Conservation (phyloP, 1,284 basidiomycete species). For the Rhodotorula sp. region DNA sequence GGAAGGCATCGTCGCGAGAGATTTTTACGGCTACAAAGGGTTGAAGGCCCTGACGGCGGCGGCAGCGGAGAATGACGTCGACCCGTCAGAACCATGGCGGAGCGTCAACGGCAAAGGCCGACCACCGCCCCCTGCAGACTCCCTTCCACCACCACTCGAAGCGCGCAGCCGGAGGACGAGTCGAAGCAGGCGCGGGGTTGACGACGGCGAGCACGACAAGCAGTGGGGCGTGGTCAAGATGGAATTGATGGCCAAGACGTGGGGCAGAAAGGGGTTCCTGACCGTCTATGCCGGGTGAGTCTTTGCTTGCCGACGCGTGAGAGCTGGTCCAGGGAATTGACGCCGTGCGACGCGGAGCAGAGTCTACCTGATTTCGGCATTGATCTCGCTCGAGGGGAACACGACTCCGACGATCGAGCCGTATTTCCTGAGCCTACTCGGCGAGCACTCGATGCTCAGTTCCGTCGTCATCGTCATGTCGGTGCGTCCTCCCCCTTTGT, state of each 20-base stretch:
- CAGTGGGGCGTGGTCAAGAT: constrained; percentile 40
- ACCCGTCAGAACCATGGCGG: constrained; percentile 1
- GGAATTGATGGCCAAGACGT: constrained; percentile 36
- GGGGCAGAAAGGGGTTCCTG: constrained; percentile 32
- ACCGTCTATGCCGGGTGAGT: constrained; percentile 37
- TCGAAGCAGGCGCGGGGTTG: too few species aligned
- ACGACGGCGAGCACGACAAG: constrained; percentile 22
- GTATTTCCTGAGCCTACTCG: constrained; percentile 45
- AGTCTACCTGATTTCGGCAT: constrained; percentile 38
- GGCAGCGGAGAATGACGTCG: not conserved
- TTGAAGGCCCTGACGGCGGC: not conserved
- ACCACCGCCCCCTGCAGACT: not conserved
- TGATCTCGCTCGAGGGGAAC: constrained; percentile 44
- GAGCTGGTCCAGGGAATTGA: too few species aligned
- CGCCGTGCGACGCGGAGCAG: constrained; percentile 14
- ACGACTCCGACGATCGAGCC: constrained; percentile 46
- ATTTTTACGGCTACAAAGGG: not conserved
- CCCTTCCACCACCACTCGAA: too few species aligned
- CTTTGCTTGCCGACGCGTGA: too few species aligned
- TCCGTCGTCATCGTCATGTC: constrained; percentile 44
- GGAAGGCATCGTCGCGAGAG: not conserved
- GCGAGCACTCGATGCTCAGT: constrained; percentile 42
- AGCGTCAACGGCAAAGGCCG: not conserved
- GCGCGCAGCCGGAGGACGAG: too few species aligned
- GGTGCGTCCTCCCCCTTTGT: constrained; percentile 18